Base-by-base conservation (phyloP, 2,329 filamentous ascomycete species). In the Torrubiellomyces zombiae region DNA sequence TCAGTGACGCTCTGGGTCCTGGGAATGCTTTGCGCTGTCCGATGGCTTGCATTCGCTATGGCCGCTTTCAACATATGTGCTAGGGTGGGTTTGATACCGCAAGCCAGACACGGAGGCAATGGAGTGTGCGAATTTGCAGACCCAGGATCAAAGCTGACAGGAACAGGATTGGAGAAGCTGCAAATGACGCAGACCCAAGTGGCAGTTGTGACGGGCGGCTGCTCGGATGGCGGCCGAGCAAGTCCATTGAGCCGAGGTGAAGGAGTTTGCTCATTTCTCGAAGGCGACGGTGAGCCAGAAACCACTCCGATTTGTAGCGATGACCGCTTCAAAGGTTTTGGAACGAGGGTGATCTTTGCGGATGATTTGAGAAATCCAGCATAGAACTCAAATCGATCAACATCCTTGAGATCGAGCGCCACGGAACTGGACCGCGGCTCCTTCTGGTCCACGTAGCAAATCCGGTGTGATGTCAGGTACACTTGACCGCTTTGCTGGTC, bases 111-210 rank as follows among this genome's bases (percentile, higher is more conserved):
- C 37, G 86, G 81, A 4, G 85, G 78, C 13, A 93, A 55, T 7
- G 75, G 75, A 5, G 79, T 92, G 33, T 82, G 71, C 12, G 74
- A 68, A 32, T 70, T 89, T 7, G 82, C 82, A 3, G 76, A 74
- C 1, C 74, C 64, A 0, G 83, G 79, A 40, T 95, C 86, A 46
- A 95, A 95, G 47, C 93, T 94, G 18, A 80, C 79, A 1, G 89
- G 85, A 2, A 94, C 73, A 0, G 81, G 76, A 42, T 95, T 95
- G 7, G 85, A 86, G 44, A 92, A 91, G 37, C 79, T 86, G 59
- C 86, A 95, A 41, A 95, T 95, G 2, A 80, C 77, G 54, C 86
- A 95, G 12, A 95, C 75, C 86, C 86, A 95, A 4, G 83, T 94
- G 5, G 80, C 81, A 31, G 61, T 67, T 35, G 60, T 64, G 9